These are phyloP conservation scores for Schizophyllum amplum DNA, from an alignment of 1,284 basidiomycete genomes.

Conservation along the genomic window DNA sequence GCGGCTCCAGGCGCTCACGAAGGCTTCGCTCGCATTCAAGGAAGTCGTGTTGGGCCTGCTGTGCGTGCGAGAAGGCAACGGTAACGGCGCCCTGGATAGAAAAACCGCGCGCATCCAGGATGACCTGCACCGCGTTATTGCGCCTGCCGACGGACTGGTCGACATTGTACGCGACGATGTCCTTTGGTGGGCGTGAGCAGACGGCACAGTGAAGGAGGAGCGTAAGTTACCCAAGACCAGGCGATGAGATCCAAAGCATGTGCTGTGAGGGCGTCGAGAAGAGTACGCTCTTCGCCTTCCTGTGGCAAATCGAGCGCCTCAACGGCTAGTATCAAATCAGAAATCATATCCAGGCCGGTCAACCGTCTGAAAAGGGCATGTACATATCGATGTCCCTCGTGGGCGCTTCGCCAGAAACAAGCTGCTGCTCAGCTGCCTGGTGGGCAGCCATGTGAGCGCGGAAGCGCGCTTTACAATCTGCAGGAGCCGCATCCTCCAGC, in stretches of 20 bases:
- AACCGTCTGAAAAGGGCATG: no score
- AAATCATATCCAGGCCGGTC: slow-evolving; percentile 24
- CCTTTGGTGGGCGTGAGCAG: slow-evolving; percentile 24
- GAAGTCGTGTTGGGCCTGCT: slow-evolving; percentile 5
- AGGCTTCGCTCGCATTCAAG: background rate
- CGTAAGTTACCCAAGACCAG: slow-evolving; percentile 36
- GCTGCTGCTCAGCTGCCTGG: no score
- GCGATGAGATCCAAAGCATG: slow-evolving; percentile 37
- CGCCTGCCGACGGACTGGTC: slow-evolving; percentile 25
- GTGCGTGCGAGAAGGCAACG: background rate
- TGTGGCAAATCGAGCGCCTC: slow-evolving; percentile 37
- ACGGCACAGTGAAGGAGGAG: background rate
- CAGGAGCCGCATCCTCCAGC: no score
- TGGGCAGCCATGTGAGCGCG: no score
- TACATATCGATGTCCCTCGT: no score
- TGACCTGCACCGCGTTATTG: background rate
- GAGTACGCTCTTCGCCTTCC: slow-evolving; percentile 14
- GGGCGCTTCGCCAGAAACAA: no score
- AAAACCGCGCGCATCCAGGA: background rate
- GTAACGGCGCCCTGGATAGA: background rate
- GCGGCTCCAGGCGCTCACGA: background rate
- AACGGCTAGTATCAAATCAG: slow-evolving; percentile 47
- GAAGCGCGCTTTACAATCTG: no score
- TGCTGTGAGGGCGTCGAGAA: slow-evolving; percentile 25
- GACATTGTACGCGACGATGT: slow-evolving; percentile 40